Conservation (phyloP, 768 basidiomycete species). For the Calocera cornea region DNA sequence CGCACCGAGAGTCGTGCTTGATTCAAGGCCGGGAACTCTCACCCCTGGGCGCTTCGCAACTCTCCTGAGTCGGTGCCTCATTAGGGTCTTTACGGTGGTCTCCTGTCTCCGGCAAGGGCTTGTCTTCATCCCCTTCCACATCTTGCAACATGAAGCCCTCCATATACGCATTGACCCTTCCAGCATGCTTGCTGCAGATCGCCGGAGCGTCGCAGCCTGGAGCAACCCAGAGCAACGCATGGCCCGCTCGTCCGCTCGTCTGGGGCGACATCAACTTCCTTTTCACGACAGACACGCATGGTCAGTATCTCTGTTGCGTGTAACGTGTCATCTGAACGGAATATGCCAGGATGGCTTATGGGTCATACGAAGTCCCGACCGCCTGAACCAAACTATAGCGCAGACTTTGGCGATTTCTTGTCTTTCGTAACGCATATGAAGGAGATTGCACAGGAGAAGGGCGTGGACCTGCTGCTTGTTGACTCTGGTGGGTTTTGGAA, state of each 20-base stretch:
- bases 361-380: conserved; percentile 65
- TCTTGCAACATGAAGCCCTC: too few relatives aligned
- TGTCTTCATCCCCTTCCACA: too few relatives aligned
- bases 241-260: conserved; percentile 51
- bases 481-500: conserved; percentile 32
- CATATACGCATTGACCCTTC: too few relatives aligned
- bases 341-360: conserved; percentile 44
- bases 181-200: neutral
- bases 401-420: conserved; percentile 67
- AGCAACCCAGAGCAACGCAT: conserved; percentile 27
- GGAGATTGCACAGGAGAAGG: conserved; percentile 50
- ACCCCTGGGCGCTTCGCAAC: too few relatives aligned
- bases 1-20: too few relatives aligned
- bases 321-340: conserved; percentile 5
- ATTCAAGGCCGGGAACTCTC: too few relatives aligned
- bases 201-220: neutral
- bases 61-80: too few relatives aligned
- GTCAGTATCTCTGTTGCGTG: conserved; percentile 15
- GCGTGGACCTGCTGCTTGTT: conserved; percentile 71
- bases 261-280: conserved; percentile 89
- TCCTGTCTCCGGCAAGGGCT: too few relatives aligned
- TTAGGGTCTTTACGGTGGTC: too few relatives aligned
- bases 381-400: conserved; percentile 65
- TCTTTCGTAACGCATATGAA: conserved; percentile 83
- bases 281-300: conserved; percentile 73